These are phyloP conservation scores for Leishmania major DNA, from an alignment of 208 protist genomes.

Conservation along the genomic window DNA sequence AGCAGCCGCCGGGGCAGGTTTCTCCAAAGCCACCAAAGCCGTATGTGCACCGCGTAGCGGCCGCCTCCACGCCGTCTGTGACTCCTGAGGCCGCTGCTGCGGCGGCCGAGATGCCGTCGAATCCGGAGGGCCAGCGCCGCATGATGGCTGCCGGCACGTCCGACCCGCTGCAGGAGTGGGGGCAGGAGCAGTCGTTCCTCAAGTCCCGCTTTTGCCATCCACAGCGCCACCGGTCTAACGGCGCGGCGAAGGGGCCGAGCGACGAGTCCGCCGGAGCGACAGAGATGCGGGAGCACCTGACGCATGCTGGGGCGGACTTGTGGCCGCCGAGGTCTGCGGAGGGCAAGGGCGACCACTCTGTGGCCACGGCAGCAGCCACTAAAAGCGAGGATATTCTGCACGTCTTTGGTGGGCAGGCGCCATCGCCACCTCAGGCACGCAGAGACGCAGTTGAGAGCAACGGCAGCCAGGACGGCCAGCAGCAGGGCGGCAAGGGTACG, in stretches of 20 bases:
- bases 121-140: slow-evolving; percentile 16
- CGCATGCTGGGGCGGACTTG: not conserved
- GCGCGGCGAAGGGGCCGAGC: not conserved
- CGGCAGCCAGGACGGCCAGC: not conserved
- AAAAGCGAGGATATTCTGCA: not conserved
- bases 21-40: not conserved
- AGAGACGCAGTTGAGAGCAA: not conserved
- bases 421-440: not conserved
- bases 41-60: not conserved
- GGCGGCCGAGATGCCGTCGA: slow-evolving; percentile 4
- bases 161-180: slow-evolving; percentile 41
- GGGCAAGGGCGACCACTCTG: not conserved
- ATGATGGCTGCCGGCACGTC: slow-evolving; percentile 23
- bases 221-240: not conserved
- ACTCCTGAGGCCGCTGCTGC: slow-evolving; percentile 1
- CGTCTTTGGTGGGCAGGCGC: not conserved
- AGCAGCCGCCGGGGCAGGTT: not conserved
- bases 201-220: slow-evolving; percentile 25
- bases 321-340: slow-evolving; percentile 12
- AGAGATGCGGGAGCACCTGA: slow-evolving; percentile 4
- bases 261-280: slow-evolving; percentile 7
- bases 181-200: slow-evolving; percentile 34
- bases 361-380: not conserved
- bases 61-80: not conserved
- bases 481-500: slow-evolving; percentile 1